Base-by-base conservation (phyloP, 164 flowering plant genomes). In the Brasenia schreberi region DNA sequence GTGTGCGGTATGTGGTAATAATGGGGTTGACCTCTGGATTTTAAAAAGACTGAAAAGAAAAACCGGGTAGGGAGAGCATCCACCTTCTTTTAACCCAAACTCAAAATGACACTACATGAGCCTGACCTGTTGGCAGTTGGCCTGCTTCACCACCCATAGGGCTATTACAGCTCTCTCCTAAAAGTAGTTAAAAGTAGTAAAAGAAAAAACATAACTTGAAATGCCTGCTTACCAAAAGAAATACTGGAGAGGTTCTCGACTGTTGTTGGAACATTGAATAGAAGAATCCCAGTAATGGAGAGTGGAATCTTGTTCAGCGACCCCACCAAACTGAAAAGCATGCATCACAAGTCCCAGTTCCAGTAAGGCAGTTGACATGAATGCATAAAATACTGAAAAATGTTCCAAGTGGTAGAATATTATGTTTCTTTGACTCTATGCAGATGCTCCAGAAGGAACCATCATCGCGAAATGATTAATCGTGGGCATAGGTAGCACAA, bases 241-340 rank as follows among this genome's bases (percentile, higher is more conserved):
- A 95, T 92, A 81, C 99, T 95, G 0, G 89, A 80, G 18, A 91
- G 79, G 77, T 95, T 95, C 72, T 89, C 84, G 69, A 88, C 64
- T 79, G 92, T 95, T 18, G 99, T 95, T 14, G 97, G 97, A 63
- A 95, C 99, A 9, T 92, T 72, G 77, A 95, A 95, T 19, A 95
- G 82, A 69, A 92, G 71, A 62, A 95, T 88, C 61, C 99, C 99
- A 43, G 88, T 85, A 69, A 92, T 59, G 0, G 99, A 95, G 23
- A 95, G 84, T 33, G 99, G 99, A 56, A 95, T 89, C 83, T 95
- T 95, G 66, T 95, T 95, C 56, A 95, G 78, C 3, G 99, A 95
- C n/a, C 99, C 99, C 65, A 95, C 92, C 63, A 95, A 90, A 79
- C 97, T 95, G 96, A 76, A 45, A 45, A 23, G 27, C 27, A 23